Conservation (phyloP, 2,329 filamentous ascomycete species). For the Raffaelea arxii region DNA sequence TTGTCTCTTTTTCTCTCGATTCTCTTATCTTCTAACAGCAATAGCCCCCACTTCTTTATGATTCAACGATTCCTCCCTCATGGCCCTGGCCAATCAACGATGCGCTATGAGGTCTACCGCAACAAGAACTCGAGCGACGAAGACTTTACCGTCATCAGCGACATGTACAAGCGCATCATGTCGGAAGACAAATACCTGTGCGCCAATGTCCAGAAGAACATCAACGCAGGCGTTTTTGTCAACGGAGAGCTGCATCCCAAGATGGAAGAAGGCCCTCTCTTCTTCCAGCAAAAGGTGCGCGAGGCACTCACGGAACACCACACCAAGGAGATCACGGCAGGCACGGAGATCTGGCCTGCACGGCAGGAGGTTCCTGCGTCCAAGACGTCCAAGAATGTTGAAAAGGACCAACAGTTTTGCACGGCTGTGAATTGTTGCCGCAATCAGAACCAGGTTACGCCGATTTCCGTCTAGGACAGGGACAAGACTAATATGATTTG, state of each 20-base stretch:
- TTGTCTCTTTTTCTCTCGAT: neutral
- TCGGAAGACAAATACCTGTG: constrained; percentile 56
- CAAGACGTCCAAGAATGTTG: neutral
- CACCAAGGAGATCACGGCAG: neutral
- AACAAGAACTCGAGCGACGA: constrained; percentile 50
- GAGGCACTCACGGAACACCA: neutral
- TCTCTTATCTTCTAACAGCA: neutral
- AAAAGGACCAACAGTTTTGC: neutral
- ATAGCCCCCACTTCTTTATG: neutral
- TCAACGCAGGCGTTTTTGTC: constrained; percentile 51
- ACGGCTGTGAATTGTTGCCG: neutral
- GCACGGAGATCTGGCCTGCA: neutral
- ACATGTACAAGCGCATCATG: constrained; percentile 55
- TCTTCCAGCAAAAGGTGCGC: neutral
- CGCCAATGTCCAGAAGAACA: constrained; percentile 47
- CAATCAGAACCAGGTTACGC: too few relatives aligned
- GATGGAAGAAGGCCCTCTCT: neutral
- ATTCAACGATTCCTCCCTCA: constrained; percentile 52
- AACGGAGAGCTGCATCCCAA: constrained; percentile 54
- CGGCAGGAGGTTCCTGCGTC: neutral
- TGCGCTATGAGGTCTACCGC: constrained; percentile 55
- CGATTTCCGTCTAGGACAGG: too few relatives aligned
- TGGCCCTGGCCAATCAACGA: constrained; percentile 37
- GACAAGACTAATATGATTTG: too few relatives aligned
- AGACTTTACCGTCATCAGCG: constrained; percentile 45